Evolutionary conservation across 257 asterid genomes (phyloP), one percentile per base, ranked within the genome.

Genomic region (Nicotiana attenuata): DNA sequence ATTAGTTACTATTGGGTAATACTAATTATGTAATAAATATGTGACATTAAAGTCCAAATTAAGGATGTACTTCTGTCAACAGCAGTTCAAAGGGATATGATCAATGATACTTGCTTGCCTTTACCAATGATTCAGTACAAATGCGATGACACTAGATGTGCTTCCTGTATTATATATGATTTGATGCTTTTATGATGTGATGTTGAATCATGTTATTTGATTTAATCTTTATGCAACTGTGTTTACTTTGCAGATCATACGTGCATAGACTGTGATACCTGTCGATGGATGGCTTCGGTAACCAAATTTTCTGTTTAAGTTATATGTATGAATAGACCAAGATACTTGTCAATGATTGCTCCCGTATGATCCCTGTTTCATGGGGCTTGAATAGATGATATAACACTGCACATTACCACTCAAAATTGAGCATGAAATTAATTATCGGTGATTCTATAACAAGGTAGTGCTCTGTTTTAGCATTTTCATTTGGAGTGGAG

Each of bases 181-280:
- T 38, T 17, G 5, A 55, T 55, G 61, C 8, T 55, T 55, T 17
- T 68, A 68, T 35, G 56, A 19, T n/a, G 76, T 35, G 53, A 67
- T 19, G 19, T 68, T 68, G 29, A 68, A 68, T 68, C 56, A 38
- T 38, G 56, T 68, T 68, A 38, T 38, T 38, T 67, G 76, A 9
- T 33, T 67, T 35, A 35, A 33, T 35, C 55, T 16, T 68, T 68
- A 38, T 35, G 19, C 10, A 68, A 19, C 29, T n/a, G 11, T 38
- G 19, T 38, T 38, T 38, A 38, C 16, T 45, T 68, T 68, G 77
- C 77, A 68, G 77, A 68, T 68, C 77, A 68, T 68, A 68, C 77
- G 14, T 68, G 77, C 77, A 68, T 68, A 68, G 77, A 68, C 29
- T 68, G 77, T 68, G 77, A 68, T 68, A 68, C 77, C 19, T n/a